These are phyloP conservation scores for Vickermania ingenoplastis DNA, from an alignment of 208 protist genomes.

Conservation along the genomic window DNA sequence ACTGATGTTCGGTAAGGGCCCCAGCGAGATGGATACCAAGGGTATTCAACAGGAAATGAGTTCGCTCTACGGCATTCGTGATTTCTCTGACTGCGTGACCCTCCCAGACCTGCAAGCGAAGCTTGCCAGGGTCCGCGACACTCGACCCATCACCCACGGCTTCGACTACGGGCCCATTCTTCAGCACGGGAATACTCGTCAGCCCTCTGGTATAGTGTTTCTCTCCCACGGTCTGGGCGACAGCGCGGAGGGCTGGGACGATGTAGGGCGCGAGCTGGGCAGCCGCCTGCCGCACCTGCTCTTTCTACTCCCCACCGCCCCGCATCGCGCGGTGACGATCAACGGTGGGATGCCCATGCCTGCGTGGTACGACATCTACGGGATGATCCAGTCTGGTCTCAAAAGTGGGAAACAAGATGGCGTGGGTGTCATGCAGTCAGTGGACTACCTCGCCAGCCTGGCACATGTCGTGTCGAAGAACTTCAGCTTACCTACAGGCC, in stretches of 20 bases:
- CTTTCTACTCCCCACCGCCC: constrained; percentile 87
- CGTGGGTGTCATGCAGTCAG: constrained; percentile 36
- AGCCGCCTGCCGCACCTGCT: constrained; percentile 68
- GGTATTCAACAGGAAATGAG: constrained; percentile 57
- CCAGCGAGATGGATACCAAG: background rate
- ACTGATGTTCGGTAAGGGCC: background rate
- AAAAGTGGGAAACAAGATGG: constrained; percentile 24
- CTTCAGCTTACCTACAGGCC: constrained; percentile 43
- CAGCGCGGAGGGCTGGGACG: constrained; percentile 80
- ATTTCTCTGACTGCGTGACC: constrained; percentile 64
- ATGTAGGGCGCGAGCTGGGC: constrained; percentile 50
- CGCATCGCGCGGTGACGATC: constrained; percentile 70
- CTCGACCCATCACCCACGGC: constrained; percentile 22
- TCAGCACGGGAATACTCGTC: constrained; percentile 53
- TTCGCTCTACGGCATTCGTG: constrained; percentile 44
- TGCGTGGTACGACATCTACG: constrained; percentile 91
- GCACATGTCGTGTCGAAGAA: constrained; percentile 31
- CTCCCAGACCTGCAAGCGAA: constrained; percentile 50
- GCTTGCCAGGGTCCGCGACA: constrained; percentile 31
- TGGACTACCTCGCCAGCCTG: constrained; percentile 64
- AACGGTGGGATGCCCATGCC: constrained; percentile 81
- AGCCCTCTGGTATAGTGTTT: constrained; percentile 75
- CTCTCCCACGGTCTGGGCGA: constrained; percentile 89
- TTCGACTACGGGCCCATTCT: constrained; percentile 58
- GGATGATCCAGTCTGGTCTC: constrained; percentile 25